phyloP scores from a whole-genome alignment of 352 stramenopile genomes.

The Globisporangium lucens region DNA sequence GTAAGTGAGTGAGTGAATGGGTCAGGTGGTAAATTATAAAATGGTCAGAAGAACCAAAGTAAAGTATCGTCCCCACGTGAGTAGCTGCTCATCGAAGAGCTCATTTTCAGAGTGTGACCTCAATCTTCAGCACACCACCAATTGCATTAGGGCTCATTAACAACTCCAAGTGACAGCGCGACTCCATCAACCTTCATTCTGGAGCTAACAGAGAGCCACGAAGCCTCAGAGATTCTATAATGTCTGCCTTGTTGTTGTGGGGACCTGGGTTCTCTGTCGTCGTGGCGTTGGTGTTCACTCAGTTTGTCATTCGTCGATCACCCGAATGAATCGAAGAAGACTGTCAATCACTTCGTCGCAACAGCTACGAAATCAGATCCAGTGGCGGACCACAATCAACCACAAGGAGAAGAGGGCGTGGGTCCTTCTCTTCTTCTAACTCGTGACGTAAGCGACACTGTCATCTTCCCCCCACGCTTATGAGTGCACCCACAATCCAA shows the following conservation, averaged over 20 bases:
- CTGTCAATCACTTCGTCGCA: neutral
- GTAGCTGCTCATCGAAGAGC: neutral
- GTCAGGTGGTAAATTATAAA: neutral
- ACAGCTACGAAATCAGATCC: neutral
- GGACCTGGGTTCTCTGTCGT: too few species aligned
- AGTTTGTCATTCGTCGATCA: too few species aligned
- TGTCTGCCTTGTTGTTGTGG: too few species aligned
- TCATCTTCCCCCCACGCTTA: neutral
- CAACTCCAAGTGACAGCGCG: too few species aligned
- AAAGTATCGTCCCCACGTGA: neutral
- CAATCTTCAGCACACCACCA: too few species aligned
- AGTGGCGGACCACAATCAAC: neutral
- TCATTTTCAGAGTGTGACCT: neutral
- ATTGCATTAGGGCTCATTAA: too few species aligned
- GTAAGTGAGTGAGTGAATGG: neutral
- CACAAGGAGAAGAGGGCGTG: neutral
- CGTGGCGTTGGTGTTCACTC: too few species aligned
- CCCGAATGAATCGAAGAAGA: too few species aligned
- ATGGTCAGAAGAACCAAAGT: neutral
- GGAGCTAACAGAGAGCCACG: too few species aligned
- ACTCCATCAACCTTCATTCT: too few species aligned
- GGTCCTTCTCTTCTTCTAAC: neutral
- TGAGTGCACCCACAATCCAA: neutral
- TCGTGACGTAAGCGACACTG: neutral
- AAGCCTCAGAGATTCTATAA: too few species aligned